These are phyloP conservation scores for Crithidia mellificae DNA, from an alignment of 208 protist genomes.

Conservation along the genomic window DNA sequence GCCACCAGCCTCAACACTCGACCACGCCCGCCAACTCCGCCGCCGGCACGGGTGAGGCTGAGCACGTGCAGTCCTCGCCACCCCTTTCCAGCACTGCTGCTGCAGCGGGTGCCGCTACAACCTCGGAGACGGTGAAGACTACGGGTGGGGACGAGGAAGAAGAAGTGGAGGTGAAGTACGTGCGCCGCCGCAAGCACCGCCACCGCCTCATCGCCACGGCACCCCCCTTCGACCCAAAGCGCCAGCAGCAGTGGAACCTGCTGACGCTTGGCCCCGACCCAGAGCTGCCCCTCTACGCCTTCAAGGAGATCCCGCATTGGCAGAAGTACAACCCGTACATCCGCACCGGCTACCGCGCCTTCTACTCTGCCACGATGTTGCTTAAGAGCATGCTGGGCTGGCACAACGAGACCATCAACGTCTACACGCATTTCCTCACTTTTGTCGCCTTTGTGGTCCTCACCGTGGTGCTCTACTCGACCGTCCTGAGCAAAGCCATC, in stretches of 20 bases:
- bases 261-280: slow-evolving; percentile 7
- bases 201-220: slow-evolving; percentile 15
- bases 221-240: slow-evolving; percentile 18
- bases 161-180: background rate
- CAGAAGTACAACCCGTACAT: slow-evolving; percentile 65
- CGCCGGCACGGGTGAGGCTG: no score
- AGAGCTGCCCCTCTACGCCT: slow-evolving; percentile 51
- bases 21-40: no score
- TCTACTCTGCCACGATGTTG: slow-evolving; percentile 62
- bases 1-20: no score
- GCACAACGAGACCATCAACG: slow-evolving; percentile 91
- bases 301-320: slow-evolving; percentile 48
- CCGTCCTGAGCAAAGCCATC: slow-evolving; percentile 32
- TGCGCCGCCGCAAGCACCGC: slow-evolving; percentile 3
- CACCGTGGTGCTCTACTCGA: slow-evolving; percentile 52
- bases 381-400: slow-evolving; percentile 65
- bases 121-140: no score
- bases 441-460: slow-evolving; percentile 67
- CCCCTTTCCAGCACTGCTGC: background rate
- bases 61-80: no score
- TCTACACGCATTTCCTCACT: slow-evolving; percentile 76
- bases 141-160: background rate
- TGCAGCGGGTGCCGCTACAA: background rate
- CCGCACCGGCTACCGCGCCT: slow-evolving; percentile 61
- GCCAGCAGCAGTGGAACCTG: slow-evolving; percentile 14